These are phyloP conservation scores for Mollisiaceae sp. DNA, from an alignment of 2,329 filamentous ascomycete genomes.

Conservation along the genomic window DNA sequence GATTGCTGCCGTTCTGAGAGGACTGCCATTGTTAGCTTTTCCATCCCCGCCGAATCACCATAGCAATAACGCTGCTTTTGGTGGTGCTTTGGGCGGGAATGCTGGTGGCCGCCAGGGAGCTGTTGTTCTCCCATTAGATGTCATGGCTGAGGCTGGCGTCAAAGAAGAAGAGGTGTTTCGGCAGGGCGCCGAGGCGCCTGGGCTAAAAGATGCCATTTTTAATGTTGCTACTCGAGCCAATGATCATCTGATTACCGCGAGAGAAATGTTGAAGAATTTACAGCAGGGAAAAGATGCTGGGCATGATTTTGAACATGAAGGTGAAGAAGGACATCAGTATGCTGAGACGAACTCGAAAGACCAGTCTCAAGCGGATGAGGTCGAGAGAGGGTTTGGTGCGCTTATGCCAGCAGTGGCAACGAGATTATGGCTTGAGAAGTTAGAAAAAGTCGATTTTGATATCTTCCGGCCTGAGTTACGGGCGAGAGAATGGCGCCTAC, in stretches of 20 bases:
- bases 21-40: constrained; percentile 86
- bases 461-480: constrained; percentile 69
- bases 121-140: constrained; percentile 82
- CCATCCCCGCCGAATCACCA: constrained; percentile 65
- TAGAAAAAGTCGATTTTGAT: constrained; percentile 87
- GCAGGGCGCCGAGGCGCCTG: constrained; percentile 75
- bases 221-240: constrained; percentile 90
- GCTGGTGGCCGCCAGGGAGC: constrained; percentile 58
- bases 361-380: constrained; percentile 53
- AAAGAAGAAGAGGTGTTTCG: constrained; percentile 90
- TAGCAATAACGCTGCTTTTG: constrained; percentile 51
- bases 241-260: constrained; percentile 91
- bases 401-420: constrained; percentile 82
- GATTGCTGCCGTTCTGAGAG: constrained; percentile 84
- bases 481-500: constrained; percentile 79
- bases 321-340: constrained; percentile 71
- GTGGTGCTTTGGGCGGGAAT: constrained; percentile 46
- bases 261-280: constrained; percentile 87
- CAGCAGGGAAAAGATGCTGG: constrained; percentile 74
- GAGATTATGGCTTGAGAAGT: constrained; percentile 74
- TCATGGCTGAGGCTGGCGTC: constrained; percentile 83
- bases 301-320: constrained; percentile 87
- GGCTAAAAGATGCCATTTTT: constrained; percentile 89
- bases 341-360: constrained; percentile 41
- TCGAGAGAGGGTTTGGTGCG: constrained; percentile 75